Evolutionary conservation across 805 yeast genomes (phyloP).

Genomic region (Nakazawaea siamensis): DNA sequence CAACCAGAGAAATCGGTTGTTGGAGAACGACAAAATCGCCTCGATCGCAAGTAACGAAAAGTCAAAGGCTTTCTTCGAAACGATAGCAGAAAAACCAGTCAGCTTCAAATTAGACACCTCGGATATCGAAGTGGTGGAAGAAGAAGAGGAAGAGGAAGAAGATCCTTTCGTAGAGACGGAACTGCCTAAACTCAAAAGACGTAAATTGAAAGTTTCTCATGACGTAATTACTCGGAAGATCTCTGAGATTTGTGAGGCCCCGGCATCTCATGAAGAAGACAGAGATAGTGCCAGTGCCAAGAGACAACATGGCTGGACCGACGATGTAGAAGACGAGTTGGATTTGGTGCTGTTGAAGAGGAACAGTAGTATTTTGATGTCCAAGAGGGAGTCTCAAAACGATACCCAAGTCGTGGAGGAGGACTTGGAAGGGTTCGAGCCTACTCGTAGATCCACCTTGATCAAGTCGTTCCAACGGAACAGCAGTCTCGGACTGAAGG

Average conservation of each 20-base stretch:
- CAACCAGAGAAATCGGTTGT: constrained; percentile 39
- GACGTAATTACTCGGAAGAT: constrained; percentile 48
- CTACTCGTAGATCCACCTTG: constrained; percentile 25
- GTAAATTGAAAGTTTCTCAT: constrained; percentile 36
- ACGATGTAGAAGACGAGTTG: constrained; percentile 29
- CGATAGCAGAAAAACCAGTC: constrained; percentile 41
- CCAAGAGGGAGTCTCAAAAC: constrained; percentile 5
- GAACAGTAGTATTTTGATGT: constrained; percentile 18
- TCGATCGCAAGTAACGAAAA: constrained; percentile 43
- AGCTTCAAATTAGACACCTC: constrained; percentile 19
- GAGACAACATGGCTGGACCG: constrained; percentile 28
- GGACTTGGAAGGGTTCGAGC: constrained; percentile 26
- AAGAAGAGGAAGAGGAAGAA: constrained; percentile 12
- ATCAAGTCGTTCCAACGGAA: constrained; percentile 36
- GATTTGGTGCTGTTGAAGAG: constrained; percentile 33
- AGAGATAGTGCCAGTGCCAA: constrained; percentile 19
- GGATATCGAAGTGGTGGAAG: constrained; percentile 18
- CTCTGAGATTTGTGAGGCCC: constrained; percentile 37
- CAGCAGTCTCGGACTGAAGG: constrained; percentile 23
- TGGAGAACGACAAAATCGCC: constrained; percentile 35
- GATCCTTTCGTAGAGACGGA: constrained; percentile 4
- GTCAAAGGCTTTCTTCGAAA: constrained; percentile 59
- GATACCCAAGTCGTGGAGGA: constrained; percentile 21
- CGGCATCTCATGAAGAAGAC: constrained; percentile 16
- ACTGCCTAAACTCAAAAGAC: constrained; percentile 16